Evolutionary conservation across 140 eudicot genomes (phyloP).

Genomic region (Cichorium intybus): DNA sequence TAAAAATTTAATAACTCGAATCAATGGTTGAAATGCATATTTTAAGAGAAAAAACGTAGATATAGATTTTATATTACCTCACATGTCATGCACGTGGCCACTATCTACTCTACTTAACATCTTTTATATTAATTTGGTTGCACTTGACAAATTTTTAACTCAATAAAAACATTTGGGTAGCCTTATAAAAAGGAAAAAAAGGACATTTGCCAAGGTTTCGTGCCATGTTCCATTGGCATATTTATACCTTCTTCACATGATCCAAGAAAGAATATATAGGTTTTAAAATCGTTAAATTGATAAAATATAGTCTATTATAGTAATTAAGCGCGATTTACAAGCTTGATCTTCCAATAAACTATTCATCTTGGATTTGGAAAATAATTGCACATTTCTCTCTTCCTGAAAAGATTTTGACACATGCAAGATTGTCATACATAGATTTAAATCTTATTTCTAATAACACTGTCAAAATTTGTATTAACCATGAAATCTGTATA

Average conservation of each 20-base stretch:
- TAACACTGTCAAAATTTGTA: no score
- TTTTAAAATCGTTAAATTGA: not conserved
- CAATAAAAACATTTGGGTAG: not conserved
- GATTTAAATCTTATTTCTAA: no score
- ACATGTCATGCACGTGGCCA: conserved; percentile 39
- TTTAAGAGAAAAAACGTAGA: not conserved
- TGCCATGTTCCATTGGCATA: conserved; percentile 39
- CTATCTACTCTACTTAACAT: conserved; percentile 20
- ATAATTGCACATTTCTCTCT: conserved; percentile 11
- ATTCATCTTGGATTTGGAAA: conserved; percentile 16
- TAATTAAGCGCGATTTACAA: conserved; percentile 35
- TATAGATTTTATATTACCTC: not conserved
- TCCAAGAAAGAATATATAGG: conserved; percentile 36
- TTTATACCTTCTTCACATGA: conserved; percentile 48
- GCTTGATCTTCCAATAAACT: conserved; percentile 30
- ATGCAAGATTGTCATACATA: conserved; percentile 5
- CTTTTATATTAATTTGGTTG: not conserved
- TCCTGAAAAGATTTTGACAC: conserved; percentile 17
- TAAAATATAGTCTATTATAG: not conserved
- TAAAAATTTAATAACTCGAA: not conserved
- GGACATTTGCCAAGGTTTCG: conserved; percentile 37
- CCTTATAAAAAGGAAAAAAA: conserved; percentile 6
- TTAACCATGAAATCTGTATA: no score
- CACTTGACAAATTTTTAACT: not conserved
- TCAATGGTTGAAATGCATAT: not conserved